Percentiles rank a stretch among this genome's conserved stretches.
phyloP scores from a whole-genome alignment of 1,284 basidiomycete species.

The Sporisorium sorghi region DNA sequence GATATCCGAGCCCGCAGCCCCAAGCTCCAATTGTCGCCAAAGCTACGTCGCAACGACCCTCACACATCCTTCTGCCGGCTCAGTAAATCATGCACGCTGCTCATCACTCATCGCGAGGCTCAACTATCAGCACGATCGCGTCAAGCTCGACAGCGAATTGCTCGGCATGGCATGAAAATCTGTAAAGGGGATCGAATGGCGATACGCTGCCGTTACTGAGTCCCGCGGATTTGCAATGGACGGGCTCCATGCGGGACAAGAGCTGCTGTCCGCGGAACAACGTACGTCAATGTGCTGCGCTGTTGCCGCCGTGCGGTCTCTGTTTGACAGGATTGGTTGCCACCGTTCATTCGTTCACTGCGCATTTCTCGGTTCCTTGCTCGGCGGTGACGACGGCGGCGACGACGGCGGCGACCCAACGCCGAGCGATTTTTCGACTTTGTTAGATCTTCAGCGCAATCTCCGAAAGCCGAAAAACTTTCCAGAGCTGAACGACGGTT shows the following conservation, averaged over 20 bases:
- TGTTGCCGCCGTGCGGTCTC: background rate
- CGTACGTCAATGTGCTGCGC: background rate
- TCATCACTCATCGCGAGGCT: background rate
- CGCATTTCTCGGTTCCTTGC: background rate
- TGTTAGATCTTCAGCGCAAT: background rate
- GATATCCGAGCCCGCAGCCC: background rate
- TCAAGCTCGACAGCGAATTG: too few relatives aligned
- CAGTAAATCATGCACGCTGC: too few relatives aligned
- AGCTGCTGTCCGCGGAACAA: background rate
- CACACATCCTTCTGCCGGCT: too few relatives aligned
- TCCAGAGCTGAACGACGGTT: background rate
- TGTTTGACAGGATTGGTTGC: constrained; percentile 11
- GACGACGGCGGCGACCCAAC: background rate
- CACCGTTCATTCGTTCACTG: background rate
- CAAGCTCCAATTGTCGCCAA: too few relatives aligned
- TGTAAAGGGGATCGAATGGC: too few relatives aligned
- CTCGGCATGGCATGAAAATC: background rate
- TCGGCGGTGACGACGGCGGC: background rate
- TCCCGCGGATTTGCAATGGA: background rate
- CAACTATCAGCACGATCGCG: too few relatives aligned
- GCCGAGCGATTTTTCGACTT: background rate
- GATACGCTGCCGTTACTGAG: background rate
- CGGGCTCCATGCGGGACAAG: background rate
- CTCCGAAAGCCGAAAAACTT: constrained; percentile 22
- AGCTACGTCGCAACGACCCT: too few relatives aligned